A percentile compares a stretch with the other conserved stretches of the same genome.
These are phyloP conservation scores for Solanum etuberosum DNA, from an alignment of 257 asterid species.

Conservation along the genomic window DNA sequence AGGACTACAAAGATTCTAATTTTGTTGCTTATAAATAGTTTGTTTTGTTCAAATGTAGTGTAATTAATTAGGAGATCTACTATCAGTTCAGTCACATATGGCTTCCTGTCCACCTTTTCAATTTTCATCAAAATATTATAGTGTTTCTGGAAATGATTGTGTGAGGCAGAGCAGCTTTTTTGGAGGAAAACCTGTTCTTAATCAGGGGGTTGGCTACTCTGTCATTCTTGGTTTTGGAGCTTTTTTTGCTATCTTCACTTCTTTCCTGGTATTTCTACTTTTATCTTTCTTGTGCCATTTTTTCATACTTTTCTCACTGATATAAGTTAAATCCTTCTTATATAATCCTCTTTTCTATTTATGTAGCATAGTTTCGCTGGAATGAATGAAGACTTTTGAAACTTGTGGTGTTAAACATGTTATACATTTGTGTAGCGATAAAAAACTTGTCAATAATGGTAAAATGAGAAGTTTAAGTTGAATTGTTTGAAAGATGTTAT, in stretches of 20 bases:
- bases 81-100: constrained; percentile 15
- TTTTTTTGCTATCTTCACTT: constrained; percentile 70
- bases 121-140: constrained; percentile 59
- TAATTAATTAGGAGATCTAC: background rate
- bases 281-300: background rate
- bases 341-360: background rate
- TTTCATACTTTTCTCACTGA: background rate
- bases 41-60: background rate
- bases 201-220: constrained; percentile 81
- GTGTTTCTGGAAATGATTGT: constrained; percentile 31
- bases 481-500: background rate
- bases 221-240: constrained; percentile 95
- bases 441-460: background rate
- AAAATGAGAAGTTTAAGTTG: background rate
- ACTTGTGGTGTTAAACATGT: background rate
- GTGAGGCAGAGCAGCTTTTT: constrained; percentile 71
- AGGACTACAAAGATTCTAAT: background rate
- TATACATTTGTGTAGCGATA: background rate
- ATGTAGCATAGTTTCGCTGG: background rate
- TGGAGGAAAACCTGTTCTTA: constrained; percentile 62
- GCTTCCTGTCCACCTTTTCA: constrained; percentile 69
- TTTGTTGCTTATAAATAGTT: background rate
- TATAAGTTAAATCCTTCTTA: background rate
- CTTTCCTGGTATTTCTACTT: constrained; percentile 51
- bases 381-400: background rate